These are phyloP conservation scores for Colletotrichum filicis DNA, from an alignment of 2,329 filamentous ascomycete genomes.

Conservation along the genomic window DNA sequence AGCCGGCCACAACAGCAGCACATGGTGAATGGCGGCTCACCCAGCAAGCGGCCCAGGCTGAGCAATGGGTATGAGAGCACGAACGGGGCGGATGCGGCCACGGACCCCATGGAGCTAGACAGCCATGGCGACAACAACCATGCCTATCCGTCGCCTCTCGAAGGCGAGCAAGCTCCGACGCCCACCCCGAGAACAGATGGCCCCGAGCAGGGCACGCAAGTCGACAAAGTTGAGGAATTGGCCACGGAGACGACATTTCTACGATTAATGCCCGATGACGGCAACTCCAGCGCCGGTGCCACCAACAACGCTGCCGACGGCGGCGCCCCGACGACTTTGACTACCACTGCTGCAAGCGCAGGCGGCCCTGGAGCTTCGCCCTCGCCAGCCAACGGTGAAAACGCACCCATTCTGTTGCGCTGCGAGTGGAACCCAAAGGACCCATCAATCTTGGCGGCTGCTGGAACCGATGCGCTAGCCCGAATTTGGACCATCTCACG, in stretches of 20 bases:
- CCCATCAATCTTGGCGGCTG: constrained; percentile 73
- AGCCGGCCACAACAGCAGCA: constrained; percentile 55
- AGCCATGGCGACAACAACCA: constrained; percentile 62
- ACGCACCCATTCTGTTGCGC: constrained; percentile 71
- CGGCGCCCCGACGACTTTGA: constrained; percentile 47
- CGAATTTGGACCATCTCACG: constrained; percentile 73
- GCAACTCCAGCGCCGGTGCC: constrained; percentile 1
- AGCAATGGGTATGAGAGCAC: constrained; percentile 69
- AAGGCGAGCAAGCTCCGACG: constrained; percentile 65
- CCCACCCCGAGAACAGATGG: constrained; percentile 68
- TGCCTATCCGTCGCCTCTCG: constrained; percentile 73
- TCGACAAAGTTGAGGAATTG: constrained; percentile 72
- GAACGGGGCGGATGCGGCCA: constrained; percentile 57
- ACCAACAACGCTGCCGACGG: constrained; percentile 40
- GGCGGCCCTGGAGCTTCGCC: constrained; percentile 37
- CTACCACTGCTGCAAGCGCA: constrained; percentile 42
- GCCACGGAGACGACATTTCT: constrained; percentile 70
- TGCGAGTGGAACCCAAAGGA: constrained; percentile 76
- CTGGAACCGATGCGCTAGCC: constrained; percentile 77
- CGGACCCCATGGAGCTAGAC: constrained; percentile 70
- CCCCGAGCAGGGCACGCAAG: constrained; percentile 72
- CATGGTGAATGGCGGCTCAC: constrained; percentile 62
- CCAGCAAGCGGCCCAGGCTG: constrained; percentile 68
- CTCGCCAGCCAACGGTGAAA: constrained; percentile 54
- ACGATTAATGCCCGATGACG: constrained; percentile 59